phyloP scores from a whole-genome alignment of 805 yeast species.

The Spathaspora hagerdaliae region DNA sequence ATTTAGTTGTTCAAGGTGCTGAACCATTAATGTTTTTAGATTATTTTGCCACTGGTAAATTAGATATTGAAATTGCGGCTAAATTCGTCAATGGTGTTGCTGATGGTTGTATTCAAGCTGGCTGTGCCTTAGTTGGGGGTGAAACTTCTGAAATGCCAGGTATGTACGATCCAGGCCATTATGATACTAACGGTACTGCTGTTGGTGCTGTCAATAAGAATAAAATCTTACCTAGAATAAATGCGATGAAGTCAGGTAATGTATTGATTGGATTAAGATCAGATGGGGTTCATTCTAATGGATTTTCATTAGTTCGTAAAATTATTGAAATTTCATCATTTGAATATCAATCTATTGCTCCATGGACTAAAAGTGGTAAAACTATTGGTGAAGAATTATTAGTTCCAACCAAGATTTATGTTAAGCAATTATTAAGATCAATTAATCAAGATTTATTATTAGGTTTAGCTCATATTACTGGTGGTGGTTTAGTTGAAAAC shows the following conservation, averaged over 20 bases:
- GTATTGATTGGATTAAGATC: constrained; percentile 83
- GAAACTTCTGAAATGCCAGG: constrained; percentile 99
- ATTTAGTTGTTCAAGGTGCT: constrained; percentile 97
- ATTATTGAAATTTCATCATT: constrained; percentile 73
- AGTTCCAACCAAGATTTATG: constrained; percentile 91
- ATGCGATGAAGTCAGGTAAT: constrained; percentile 73
- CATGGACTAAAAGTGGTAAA: constrained; percentile 65
- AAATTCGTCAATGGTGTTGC: constrained; percentile 94
- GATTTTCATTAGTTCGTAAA: constrained; percentile 90
- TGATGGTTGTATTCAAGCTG: constrained; percentile 89
- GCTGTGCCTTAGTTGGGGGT: constrained; percentile 98
- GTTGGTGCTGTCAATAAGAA: constrained; percentile 89
- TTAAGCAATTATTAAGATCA: constrained; percentile 79
- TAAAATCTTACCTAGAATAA: constrained; percentile 67
- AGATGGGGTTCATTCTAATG: constrained; percentile 95
- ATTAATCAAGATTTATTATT: constrained; percentile 63
- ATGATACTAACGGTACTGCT: constrained; percentile 98
- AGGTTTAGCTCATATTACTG: constrained; percentile 96
- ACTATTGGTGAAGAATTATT: constrained; percentile 84
- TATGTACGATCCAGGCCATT: constrained; percentile 91
- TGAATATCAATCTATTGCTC: constrained; percentile 71
- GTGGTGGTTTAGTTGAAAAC: constrained; percentile 96
- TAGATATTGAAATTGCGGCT: constrained; percentile 80
- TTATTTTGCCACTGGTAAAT: constrained; percentile 92
- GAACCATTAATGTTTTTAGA: constrained; percentile 94